phyloP scores from a whole-genome alignment of 257 asterid species.

The Solanum okadae region DNA sequence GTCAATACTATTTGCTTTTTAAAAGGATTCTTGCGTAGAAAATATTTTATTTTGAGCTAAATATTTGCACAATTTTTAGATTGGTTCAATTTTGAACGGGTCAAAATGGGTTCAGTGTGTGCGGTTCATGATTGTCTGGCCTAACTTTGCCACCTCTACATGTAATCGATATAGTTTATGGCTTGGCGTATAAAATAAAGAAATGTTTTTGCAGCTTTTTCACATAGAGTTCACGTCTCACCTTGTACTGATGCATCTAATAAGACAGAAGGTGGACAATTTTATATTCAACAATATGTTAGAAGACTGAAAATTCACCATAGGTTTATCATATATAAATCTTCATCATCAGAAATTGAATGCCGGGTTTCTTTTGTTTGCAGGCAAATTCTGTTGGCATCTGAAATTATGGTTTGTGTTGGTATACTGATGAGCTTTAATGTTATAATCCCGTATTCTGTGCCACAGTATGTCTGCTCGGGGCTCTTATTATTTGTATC shows the following conservation, averaged over 20 bases:
- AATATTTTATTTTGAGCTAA: not conserved
- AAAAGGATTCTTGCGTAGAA: not conserved
- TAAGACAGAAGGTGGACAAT: not conserved
- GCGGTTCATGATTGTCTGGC: not conserved
- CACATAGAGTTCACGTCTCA: not conserved
- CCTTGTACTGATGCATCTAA: not conserved
- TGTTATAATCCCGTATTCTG: slow-evolving; percentile 42
- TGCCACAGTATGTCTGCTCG: slow-evolving; percentile 58
- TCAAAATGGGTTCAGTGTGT: not conserved
- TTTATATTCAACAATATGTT: not conserved
- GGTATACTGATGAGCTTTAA: slow-evolving; percentile 63
- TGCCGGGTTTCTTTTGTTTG: not conserved
- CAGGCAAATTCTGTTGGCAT: slow-evolving; percentile 74
- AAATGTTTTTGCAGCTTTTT: not conserved
- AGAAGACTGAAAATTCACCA: not conserved
- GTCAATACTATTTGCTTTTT: not conserved
- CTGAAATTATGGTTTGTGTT: slow-evolving; percentile 55
- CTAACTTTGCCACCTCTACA: not conserved
- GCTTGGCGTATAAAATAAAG: not conserved
- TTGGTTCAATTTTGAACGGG: not conserved
- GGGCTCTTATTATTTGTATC: slow-evolving; percentile 66
- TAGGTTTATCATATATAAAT: not conserved
- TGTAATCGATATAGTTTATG: not conserved
- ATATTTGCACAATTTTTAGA: not conserved
- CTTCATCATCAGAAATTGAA: not conserved